Percentiles rank a stretch among this genome's conserved stretches.
These are phyloP conservation scores for Aspergillus ochraceus DNA, from an alignment of 2,329 filamentous ascomycete species.

Conservation along the genomic window DNA sequence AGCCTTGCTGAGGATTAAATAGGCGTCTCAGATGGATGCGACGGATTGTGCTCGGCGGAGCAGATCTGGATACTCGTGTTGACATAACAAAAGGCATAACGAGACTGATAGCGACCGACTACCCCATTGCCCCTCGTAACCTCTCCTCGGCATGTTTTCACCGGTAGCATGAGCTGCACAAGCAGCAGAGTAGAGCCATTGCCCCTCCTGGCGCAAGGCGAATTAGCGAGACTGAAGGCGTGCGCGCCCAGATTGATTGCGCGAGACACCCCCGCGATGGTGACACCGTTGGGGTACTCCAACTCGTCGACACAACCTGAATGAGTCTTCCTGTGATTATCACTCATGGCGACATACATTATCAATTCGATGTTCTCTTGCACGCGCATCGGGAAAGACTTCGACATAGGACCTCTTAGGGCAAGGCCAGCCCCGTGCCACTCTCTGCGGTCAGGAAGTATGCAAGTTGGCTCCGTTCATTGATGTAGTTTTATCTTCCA, in stretches of 20 bases:
- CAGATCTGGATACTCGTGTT: not conserved
- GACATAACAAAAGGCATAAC: not conserved
- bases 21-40: not conserved
- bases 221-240: slow-evolving; percentile 2
- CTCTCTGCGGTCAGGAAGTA: too few species aligned
- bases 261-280: slow-evolving; percentile 9
- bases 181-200: not conserved
- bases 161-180: not conserved
- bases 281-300: slow-evolving; percentile 1
- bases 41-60: not conserved
- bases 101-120: not conserved
- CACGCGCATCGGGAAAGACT: too few species aligned
- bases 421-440: not conserved
- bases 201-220: not conserved
- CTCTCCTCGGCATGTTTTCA: not conserved
- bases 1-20: not conserved
- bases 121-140: not conserved
- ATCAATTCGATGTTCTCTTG: not conserved
- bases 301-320: not conserved
- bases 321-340: too few species aligned
- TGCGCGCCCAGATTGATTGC: slow-evolving; percentile 10
- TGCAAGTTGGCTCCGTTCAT: too few species aligned
- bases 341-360: too few species aligned
- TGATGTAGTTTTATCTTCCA: too few species aligned
- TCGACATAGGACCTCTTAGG: not conserved